These are phyloP conservation scores for Collybia mongolica DNA, from an alignment of 768 basidiomycete genomes.

Conservation along the genomic window DNA sequence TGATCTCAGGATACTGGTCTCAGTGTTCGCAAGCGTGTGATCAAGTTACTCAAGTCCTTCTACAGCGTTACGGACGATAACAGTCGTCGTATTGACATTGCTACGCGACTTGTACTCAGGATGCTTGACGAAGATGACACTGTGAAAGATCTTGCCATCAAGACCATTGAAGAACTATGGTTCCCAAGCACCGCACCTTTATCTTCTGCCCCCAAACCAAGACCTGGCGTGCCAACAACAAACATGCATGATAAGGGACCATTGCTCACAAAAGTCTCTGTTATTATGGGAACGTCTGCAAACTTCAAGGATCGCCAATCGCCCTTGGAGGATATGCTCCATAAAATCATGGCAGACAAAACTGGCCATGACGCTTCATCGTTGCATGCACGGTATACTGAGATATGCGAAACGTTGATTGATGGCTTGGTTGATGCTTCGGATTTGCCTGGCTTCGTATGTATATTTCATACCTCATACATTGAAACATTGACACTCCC, in stretches of 20 bases:
- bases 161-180: conserved; percentile 90
- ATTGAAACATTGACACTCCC: conserved; percentile 1
- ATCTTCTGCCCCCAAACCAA: conserved; percentile 38
- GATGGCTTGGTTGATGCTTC: conserved; percentile 88
- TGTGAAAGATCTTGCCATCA: conserved; percentile 90
- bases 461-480: conserved; percentile 21
- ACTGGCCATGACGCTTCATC: conserved; percentile 49
- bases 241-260: conserved; percentile 49
- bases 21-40: conserved; percentile 91
- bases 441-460: conserved; percentile 72
- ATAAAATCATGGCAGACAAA: conserved; percentile 78
- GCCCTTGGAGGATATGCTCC: conserved; percentile 80
- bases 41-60: conserved; percentile 88
- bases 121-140: conserved; percentile 93
- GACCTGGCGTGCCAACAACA: conserved; percentile 21
- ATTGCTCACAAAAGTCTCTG: conserved; percentile 63
- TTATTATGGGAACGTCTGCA: conserved; percentile 85
- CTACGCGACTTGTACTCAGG: conserved; percentile 75
- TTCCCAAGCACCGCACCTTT: conserved; percentile 45
- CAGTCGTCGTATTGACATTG: conserved; percentile 71
- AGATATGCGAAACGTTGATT: conserved; percentile 84
- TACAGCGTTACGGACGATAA: conserved; percentile 65
- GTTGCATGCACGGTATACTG: conserved; percentile 68
- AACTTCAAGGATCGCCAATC: conserved; percentile 83
- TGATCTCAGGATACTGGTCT: conserved; percentile 83